Base-by-base conservation (phyloP, 768 basidiomycete genomes). In the Termitomyces sp. region DNA sequence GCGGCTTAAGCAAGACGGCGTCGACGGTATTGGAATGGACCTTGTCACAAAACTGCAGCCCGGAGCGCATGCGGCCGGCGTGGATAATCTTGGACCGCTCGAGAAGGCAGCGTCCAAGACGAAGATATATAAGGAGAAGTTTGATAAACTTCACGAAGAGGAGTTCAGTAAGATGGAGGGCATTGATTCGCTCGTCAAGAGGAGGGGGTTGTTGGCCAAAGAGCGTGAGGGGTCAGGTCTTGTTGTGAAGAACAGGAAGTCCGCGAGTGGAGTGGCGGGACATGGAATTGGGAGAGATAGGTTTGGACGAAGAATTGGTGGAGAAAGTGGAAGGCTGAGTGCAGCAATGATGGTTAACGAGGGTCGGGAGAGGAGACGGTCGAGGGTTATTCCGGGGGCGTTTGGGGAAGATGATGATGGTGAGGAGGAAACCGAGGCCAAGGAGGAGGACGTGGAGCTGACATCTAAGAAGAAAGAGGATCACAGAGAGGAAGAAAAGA, bases 101-200 rank as follows among this genome's bases (percentile, higher is more conserved):
- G 70, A 73, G 52, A 75, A 69, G 56, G 68, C 66, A 6, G 58
- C 71, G n/a, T 69, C 73, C 26, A 70, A 61, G 51, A 62, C 63
- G 28, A 66, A 66, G 33, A 71, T 70, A 20, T 64, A 76, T 24
- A 73, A 70, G 46, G 68, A 72, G 54, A 79, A 76, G 64, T 79
- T 91, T 65, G 80, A 86, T 22, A 81, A 79, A 64, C 66, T 75
- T 26, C 90, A 93, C 64, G 79, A 85, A 55, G 76, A 79, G 36
- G 80, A 81, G 57, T 92, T 92, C 66, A 71, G 72, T 55, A 86
- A 83, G 77, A 92, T 92, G 90, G 87, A 89, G 62, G 85, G 87
- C 7, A 91, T 92, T 65, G 79, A 76, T 64, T 70, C 69, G 47
- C 54, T 77, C 38, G 65, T 75, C 36, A 73, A 66, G 64, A 70